A percentile compares a stretch with the other conserved stretches of the same genome.
phyloP scores from a whole-genome alignment of 148 eudicot species.

The Gaultheria prostrata region DNA sequence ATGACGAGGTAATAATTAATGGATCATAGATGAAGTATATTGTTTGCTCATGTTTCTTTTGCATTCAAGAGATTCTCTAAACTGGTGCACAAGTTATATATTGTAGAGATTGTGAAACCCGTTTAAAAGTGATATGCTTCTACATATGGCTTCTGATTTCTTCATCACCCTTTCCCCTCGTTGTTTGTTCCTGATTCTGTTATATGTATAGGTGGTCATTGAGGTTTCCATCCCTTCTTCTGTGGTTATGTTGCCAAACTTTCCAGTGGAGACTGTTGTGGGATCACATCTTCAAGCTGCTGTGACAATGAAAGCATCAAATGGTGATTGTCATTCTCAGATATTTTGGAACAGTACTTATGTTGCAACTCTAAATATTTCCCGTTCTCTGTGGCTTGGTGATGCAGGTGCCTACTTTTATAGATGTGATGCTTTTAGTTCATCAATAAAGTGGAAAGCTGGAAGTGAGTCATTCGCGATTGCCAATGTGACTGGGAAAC shows the following conservation, averaged over 20 bases:
- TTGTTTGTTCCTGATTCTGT: conserved; percentile 10
- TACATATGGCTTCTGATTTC: conserved; percentile 6
- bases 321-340: conserved; percentile 36
- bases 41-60: background rate
- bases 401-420: conserved; percentile 60
- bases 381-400: conserved; percentile 16
- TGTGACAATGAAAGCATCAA: conserved; percentile 68
- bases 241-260: conserved; percentile 68
- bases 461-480: conserved; percentile 60
- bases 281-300: conserved; percentile 78
- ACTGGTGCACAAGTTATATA: background rate
- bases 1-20: conserved; percentile 63
- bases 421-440: conserved; percentile 77
- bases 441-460: conserved; percentile 56
- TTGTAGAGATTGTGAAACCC: conserved; percentile 11
- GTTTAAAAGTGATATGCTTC: conserved; percentile 4
- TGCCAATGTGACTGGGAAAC: conserved; percentile 45
- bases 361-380: conserved; percentile 1
- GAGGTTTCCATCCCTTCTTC: conserved; percentile 77
- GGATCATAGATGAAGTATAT: background rate
- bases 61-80: background rate
- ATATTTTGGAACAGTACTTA: conserved; percentile 9
- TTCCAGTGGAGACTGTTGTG: conserved; percentile 76
- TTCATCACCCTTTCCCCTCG: background rate
- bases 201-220: conserved; percentile 44